Conservation (phyloP, 208 protist genomes). For the Blastocrithidia nonstop region DNA sequence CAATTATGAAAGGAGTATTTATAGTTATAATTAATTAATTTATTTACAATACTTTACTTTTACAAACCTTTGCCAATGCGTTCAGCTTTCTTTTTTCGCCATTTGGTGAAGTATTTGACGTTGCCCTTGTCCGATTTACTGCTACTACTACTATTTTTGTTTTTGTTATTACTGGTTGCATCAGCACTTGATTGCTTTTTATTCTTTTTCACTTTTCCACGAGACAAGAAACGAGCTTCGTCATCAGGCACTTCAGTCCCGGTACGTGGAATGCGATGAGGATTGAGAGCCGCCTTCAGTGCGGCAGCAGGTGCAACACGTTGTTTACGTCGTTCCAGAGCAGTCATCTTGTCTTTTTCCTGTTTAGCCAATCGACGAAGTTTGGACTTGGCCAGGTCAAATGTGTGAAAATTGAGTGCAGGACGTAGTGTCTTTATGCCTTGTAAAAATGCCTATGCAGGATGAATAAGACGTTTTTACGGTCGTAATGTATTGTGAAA, state of each 20-base stretch:
- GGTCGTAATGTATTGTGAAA: conserved; percentile 49
- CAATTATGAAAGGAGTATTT: too few relatives aligned
- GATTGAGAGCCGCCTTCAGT: conserved; percentile 55
- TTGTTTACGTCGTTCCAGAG: conserved; percentile 25
- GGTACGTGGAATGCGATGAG: conserved; percentile 55
- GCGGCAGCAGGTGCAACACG: conserved; percentile 62
- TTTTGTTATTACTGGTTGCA: conserved; percentile 6
- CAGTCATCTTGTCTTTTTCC: conserved; percentile 33
- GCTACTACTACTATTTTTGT: conserved; percentile 10
- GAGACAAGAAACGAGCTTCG: conserved; percentile 40
- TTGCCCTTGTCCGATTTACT: background rate
- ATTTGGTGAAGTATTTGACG: conserved; percentile 39
- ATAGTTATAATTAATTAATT: too few relatives aligned
- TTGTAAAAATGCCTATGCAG: conserved; percentile 47
- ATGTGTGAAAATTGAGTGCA: conserved; percentile 59
- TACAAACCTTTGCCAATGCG: conserved; percentile 55
- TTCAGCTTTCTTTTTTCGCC: conserved; percentile 36
- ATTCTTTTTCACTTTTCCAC: conserved; percentile 14
- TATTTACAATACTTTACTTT: too few relatives aligned
- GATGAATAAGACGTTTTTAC: conserved; percentile 50
- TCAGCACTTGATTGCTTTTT: conserved; percentile 8
- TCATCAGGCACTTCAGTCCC: conserved; percentile 23
- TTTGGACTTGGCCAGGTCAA: conserved; percentile 53
- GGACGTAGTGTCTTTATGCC: conserved; percentile 62
- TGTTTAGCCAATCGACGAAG: conserved; percentile 58